Base-by-base conservation (phyloP, 768 basidiomycete species). In the Russula sp. region DNA sequence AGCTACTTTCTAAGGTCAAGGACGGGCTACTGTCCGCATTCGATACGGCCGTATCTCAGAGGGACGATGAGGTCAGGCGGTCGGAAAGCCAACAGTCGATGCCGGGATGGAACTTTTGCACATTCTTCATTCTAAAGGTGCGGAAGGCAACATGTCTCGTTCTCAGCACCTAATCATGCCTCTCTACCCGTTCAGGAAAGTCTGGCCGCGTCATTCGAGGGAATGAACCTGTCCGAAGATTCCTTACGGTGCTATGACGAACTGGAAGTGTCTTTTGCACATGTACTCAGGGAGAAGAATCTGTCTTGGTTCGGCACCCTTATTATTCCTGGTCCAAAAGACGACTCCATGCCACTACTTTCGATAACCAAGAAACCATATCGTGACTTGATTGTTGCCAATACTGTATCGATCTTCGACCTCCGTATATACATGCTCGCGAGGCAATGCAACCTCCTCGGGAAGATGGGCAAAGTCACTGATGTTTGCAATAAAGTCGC, bases 41-140 rank as follows among this genome's bases (percentile, higher is more conserved):
- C 69, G 93, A 98, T 70, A 75, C 79, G 20, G 86, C 89, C 1
- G 80, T 98, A 46, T 76, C 81, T 11, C 85, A 86, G 63, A 82
- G 93, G 18, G 92, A 95, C 71, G 97, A 98, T 51, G 94, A 97
- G 66, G 89, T 98, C 3, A 88, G 82, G 70, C 84, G 92, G 42
- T 92, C 91, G 0, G 96, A 99, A 72, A 82, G 85, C 54, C 92
- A 98, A 74, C 82, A 92, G 61, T 83, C 89, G 70, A 90, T 94
- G 85, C 93, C 94, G 1, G 96, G 97, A 10, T 99, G 97, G 97
- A 97, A 97, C 72, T 99, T 97, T 73, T 95, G 94, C 73, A 94
- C 90, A 0, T 98, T 95, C 78, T 98, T 98, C 75, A 85, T 94
- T 57, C 79, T 95, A 42, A 99, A 98, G 86, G 96, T 93, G 60